phyloP scores from a whole-genome alignment of 176 grass and related monocot species.

The Lolium perenne region DNA sequence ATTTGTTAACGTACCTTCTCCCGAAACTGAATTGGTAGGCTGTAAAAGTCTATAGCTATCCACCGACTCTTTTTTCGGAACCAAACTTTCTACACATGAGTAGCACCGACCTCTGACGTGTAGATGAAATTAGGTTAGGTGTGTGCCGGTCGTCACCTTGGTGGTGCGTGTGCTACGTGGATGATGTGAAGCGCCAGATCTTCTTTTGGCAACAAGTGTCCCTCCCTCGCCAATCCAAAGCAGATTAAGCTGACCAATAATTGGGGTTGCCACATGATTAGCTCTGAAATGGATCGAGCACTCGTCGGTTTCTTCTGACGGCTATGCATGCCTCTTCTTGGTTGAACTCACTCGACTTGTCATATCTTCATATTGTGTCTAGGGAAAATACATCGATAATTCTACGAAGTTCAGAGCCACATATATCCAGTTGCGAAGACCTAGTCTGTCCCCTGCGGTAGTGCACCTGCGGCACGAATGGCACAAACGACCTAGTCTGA shows the following conservation, averaged over 20 bases:
- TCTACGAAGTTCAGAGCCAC: no score
- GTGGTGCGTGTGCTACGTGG: conserved; percentile 15
- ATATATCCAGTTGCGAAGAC: no score
- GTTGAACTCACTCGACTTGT: background rate
- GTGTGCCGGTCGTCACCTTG: background rate
- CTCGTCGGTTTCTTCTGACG: background rate
- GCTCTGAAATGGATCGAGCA: background rate
- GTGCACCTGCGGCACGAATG: no score
- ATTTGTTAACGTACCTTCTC: no score
- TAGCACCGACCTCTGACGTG: conserved; percentile 11
- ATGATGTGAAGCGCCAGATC: background rate
- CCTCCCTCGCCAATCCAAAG: conserved; percentile 5
- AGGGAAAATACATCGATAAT: background rate
- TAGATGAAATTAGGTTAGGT: background rate
- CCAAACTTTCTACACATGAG: background rate
- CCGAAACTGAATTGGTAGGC: no score
- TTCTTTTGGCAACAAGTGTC: conserved; percentile 22
- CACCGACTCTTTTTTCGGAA: background rate
- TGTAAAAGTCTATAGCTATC: no score
- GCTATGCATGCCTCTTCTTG: background rate
- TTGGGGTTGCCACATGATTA: background rate
- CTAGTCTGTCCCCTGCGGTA: no score
- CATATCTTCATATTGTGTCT: background rate
- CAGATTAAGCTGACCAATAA: background rate
- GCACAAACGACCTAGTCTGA: background rate